phyloP scores from a whole-genome alignment of 2,329 filamentous ascomycete genomes.

The Samsoniella hepiali region DNA sequence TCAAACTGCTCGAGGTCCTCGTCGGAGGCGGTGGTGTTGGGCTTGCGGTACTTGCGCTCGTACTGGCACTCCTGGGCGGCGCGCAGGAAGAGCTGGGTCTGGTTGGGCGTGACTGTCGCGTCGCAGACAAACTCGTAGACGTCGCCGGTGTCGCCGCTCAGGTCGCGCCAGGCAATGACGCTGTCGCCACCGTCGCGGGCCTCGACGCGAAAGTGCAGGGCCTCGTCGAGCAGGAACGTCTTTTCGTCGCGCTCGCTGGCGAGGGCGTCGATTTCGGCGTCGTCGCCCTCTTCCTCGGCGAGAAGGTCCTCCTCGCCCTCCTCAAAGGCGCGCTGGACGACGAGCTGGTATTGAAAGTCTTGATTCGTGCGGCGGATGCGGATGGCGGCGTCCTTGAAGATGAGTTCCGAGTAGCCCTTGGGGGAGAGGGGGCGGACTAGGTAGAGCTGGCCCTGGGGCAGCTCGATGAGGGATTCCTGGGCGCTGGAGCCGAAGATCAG shows the following conservation, averaged over 20 bases:
- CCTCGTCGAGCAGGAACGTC: slow-evolving; percentile 91
- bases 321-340: slow-evolving; percentile 93
- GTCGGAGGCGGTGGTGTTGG: slow-evolving; percentile 74
- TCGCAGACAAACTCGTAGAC: slow-evolving; percentile 99
- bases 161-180: slow-evolving; percentile 89
- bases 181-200: slow-evolving; percentile 76
- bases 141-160: slow-evolving; percentile 90
- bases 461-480: slow-evolving; percentile 91
- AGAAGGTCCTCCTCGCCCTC: slow-evolving; percentile 92
- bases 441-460: slow-evolving; percentile 94
- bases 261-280: slow-evolving; percentile 72
- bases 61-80: slow-evolving; percentile 92
- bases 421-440: slow-evolving; percentile 91
- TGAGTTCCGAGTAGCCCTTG: slow-evolving; percentile 97
- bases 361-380: slow-evolving; percentile 90
- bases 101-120: slow-evolving; percentile 61
- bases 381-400: slow-evolving; percentile 95
- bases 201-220: slow-evolving; percentile 81
- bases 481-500: slow-evolving; percentile 83
- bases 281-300: slow-evolving; percentile 83
- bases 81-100: slow-evolving; percentile 76
- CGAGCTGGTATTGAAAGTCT: slow-evolving; percentile 95
- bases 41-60: slow-evolving; percentile 88
- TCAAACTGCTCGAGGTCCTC: slow-evolving; percentile 78
- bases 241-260: slow-evolving; percentile 89